These are phyloP conservation scores for Eimeria maxima DNA, from an alignment of 169 alveolate genomes.

Conservation along the genomic window DNA sequence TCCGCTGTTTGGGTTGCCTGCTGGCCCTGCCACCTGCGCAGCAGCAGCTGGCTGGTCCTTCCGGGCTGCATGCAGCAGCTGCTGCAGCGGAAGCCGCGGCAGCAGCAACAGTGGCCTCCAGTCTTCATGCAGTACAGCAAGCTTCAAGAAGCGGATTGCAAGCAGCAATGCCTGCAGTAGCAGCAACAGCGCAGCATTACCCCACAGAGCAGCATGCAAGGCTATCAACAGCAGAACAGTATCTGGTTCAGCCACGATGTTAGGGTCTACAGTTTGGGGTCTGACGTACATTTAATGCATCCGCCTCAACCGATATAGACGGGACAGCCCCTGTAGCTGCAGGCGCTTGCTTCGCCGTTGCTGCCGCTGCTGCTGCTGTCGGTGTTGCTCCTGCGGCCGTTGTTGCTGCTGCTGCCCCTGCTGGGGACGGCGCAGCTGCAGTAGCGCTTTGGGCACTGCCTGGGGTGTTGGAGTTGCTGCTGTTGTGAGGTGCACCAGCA, in stretches of 20 bases:
- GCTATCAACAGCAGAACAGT: not conserved
- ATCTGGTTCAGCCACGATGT: not conserved
- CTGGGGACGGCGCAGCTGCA: slow-evolving; percentile 11
- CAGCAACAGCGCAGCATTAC: not conserved
- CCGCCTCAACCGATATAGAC: slow-evolving; percentile 3
- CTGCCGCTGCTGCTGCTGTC: slow-evolving; percentile 10
- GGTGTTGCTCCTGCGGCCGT: slow-evolving; percentile 41
- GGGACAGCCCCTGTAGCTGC: slow-evolving; percentile 63
- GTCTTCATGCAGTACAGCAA: slow-evolving; percentile 84
- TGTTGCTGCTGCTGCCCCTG: not conserved
- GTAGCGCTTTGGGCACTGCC: slow-evolving; percentile 6
- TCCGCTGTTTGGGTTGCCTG: slow-evolving; percentile 19
- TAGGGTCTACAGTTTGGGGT: slow-evolving; percentile 15
- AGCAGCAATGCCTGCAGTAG: slow-evolving; percentile 80
- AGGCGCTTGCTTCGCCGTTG: slow-evolving; percentile 42
- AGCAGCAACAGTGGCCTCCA: slow-evolving; percentile 83
- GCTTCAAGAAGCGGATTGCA: slow-evolving; percentile 85
- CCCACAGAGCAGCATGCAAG: not conserved
- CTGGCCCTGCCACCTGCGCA: slow-evolving; percentile 11
- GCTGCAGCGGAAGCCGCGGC: slow-evolving; percentile 79
- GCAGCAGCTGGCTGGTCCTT: slow-evolving; percentile 46
- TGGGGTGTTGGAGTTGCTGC: slow-evolving; percentile 62
- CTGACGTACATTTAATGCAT: slow-evolving; percentile 1
- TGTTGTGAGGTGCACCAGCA: slow-evolving; percentile 33
- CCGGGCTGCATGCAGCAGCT: slow-evolving; percentile 54